These are phyloP conservation scores for Cyclotella atomus DNA, from an alignment of 108 stramenopile genomes.

Conservation along the genomic window DNA sequence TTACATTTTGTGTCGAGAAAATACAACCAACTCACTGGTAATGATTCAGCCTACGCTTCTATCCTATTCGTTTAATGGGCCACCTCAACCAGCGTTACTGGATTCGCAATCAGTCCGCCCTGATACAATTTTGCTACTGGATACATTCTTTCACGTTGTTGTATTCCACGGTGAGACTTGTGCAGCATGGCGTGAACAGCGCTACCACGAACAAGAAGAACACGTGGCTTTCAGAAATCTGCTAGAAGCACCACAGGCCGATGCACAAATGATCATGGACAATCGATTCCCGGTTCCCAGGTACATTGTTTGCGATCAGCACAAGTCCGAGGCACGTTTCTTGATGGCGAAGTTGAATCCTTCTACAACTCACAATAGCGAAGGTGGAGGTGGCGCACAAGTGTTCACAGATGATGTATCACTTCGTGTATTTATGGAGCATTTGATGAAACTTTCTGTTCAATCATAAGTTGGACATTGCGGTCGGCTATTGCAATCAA, in stretches of 20 bases:
- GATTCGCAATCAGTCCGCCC: slow-evolving; percentile 95
- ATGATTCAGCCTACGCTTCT: slow-evolving; percentile 99
- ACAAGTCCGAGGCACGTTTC: slow-evolving; percentile 98
- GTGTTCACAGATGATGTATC: slow-evolving; percentile 99
- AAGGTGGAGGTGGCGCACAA: slow-evolving; percentile 80
- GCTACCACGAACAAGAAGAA: slow-evolving; percentile 97
- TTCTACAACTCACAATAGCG: slow-evolving; percentile 93
- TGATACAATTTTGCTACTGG: slow-evolving; percentile 97
- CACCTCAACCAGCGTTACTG: slow-evolving; percentile 94
- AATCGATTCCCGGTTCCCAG: slow-evolving; percentile 96
- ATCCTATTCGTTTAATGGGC: slow-evolving; percentile 95
- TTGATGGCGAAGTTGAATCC: slow-evolving; percentile 99
- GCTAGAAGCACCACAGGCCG: slow-evolving; percentile 94
- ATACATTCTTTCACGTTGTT: slow-evolving; percentile 99
- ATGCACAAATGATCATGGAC: slow-evolving; percentile 98
- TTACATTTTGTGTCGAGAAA: slow-evolving; percentile 90
- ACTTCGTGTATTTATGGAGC: slow-evolving; percentile 99
- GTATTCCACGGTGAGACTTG: slow-evolving; percentile 99
- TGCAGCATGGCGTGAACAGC: slow-evolving; percentile 98
- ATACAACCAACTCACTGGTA: slow-evolving; percentile 93
- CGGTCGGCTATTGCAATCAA: not conserved
- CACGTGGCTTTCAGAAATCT: slow-evolving; percentile 90
- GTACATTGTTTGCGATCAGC: slow-evolving; percentile 99
- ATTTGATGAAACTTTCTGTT: slow-evolving; percentile 86
- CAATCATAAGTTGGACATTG: slow-evolving; percentile 31